Evolutionary conservation across 192 early-diverging fungal genomes (phyloP).

Genomic region (Backusella sp.): DNA sequence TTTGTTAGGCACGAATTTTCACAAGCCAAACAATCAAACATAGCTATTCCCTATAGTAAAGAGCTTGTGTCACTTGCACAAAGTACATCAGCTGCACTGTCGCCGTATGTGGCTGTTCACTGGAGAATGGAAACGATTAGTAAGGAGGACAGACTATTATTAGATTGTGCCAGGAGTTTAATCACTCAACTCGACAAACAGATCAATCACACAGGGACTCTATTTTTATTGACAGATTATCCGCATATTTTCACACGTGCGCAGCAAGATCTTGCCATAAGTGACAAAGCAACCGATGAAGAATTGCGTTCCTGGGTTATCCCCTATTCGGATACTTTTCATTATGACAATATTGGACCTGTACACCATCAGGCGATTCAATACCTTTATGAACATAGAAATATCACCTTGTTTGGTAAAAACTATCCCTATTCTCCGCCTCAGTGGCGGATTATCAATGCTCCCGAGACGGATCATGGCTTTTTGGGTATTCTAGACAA

Average conservation of each 20-base stretch:
- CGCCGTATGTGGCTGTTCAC: conserved; percentile 34
- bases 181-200: background rate
- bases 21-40: conserved; percentile 18
- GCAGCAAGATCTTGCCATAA: conserved; percentile 6
- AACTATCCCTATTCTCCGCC: conserved; percentile 12
- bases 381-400: conserved; percentile 33
- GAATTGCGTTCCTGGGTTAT: conserved; percentile 1
- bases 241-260: conserved; percentile 20
- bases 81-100: conserved; percentile 3
- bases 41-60: conserved; percentile 25
- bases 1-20: conserved; percentile 27
- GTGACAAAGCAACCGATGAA: background rate
- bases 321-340: conserved; percentile 27
- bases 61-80: conserved; percentile 10
- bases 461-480: conserved; percentile 13
- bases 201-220: conserved; percentile 3
- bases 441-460: conserved; percentile 19
- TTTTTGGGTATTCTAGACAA: conserved; percentile 34
- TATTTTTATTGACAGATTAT: conserved; percentile 38
- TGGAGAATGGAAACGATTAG: conserved; percentile 32
- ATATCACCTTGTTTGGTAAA: conserved; percentile 23
- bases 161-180: conserved; percentile 26
- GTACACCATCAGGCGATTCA: conserved; percentile 33
- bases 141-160: conserved; percentile 13
- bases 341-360: background rate